Evolutionary conservation across 192 early-diverging fungal species (phyloP).

Genomic region (Coemansia sp.): DNA sequence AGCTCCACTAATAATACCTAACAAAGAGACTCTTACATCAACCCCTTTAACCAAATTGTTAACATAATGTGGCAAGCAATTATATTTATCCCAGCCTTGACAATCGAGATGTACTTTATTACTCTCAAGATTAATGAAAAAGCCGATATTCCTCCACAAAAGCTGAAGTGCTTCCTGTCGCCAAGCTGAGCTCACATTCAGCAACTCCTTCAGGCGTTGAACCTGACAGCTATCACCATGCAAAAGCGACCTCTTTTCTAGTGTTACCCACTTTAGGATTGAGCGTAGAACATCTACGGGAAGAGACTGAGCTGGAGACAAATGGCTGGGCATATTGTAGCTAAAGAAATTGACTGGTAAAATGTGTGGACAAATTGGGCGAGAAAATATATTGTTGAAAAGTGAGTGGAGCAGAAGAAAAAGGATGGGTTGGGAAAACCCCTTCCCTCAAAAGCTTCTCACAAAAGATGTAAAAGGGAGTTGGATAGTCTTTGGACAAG

Average conservation of each 20-base stretch:
- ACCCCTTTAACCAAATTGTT: not conserved
- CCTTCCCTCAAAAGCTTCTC: no score
- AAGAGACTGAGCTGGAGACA: not conserved
- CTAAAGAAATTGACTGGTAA: not conserved
- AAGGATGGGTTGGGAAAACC: no score
- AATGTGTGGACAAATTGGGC: no score
- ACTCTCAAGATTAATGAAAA: not conserved
- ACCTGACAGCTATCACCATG: not conserved
- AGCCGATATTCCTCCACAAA: not conserved
- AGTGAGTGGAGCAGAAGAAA: not conserved
- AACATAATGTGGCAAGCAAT: not conserved
- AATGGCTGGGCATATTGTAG: not conserved
- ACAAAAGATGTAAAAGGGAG: no score
- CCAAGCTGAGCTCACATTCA: not conserved
- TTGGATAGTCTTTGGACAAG: no score
- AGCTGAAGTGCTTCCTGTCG: not conserved
- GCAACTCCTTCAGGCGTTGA: not conserved
- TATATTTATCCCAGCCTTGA: not conserved
- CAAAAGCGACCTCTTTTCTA: not conserved
- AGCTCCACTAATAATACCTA: not conserved
- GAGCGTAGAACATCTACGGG: not conserved
- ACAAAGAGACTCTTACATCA: not conserved
- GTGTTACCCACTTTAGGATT: not conserved
- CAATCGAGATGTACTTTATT: not conserved
- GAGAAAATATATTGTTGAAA: not conserved